Base-by-base conservation (phyloP, 139 green algal species). In the Klebsormidium nitens region DNA sequence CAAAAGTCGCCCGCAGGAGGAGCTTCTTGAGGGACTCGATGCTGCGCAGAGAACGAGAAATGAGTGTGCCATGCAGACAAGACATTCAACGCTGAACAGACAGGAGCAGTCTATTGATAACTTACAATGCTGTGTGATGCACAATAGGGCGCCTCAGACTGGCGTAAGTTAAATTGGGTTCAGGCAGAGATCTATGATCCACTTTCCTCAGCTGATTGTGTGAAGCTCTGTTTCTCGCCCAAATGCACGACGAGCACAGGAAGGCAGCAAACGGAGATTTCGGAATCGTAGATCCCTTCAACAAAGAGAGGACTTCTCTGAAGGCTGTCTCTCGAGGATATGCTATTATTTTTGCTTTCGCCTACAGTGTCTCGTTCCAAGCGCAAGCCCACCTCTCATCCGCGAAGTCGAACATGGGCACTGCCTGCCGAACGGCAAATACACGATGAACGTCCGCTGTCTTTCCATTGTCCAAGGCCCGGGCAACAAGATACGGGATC, bases 381-480 rank as follows among this genome's bases (percentile, higher is more conserved):
- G 42, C 14, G 42, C 11, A 50, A 14, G 14, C 42, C 42, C 42
- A 50, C 38, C 34, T 31, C 47, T 37, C 66, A 68, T 92, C 84
- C 0, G 90, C 86, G 67, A 83, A 95, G 74, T 94, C 89, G 40
- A 95, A 79, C 59, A 90, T 81, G 14, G 67, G 36, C 44, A 95
- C 67, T 0, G 84, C 84, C 0, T 81, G 73, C 0, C 85, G 78
- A 39, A 93, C 82, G 32, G 63, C 71, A 72, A 83, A 81, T 74
- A 86, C 89, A 0, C 73, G 47, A 75, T 93, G 88, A 29, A 95
- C 81, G 59, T 88, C 79, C 1, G 56, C 69, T 0, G 76, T 47
- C 1, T 73, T 77, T 34, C 69, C 74, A 32, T 49, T 38, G 35
- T 79, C 36, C 29, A 75, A 3, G 3, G 56, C 46, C 14, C 77